A percentile compares a stretch with the other conserved stretches of the same genome.
phyloP scores from a whole-genome alignment of 202 grass and related monocot species.

The Eragrostis tef region DNA sequence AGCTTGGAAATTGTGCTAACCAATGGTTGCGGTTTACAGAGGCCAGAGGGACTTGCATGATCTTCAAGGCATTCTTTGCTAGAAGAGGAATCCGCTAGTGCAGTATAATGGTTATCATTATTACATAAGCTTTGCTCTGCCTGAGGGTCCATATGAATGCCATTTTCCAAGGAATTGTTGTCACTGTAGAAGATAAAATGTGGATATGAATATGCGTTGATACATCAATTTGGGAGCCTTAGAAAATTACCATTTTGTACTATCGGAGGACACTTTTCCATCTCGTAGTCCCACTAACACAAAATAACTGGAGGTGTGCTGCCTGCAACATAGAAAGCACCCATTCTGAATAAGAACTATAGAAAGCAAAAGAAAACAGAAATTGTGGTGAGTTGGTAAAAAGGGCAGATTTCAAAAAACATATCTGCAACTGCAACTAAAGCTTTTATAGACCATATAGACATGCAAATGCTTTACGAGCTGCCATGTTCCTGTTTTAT shows the following conservation, averaged over 20 bases:
- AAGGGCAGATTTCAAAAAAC: conserved; percentile 17
- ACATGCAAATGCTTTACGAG: conserved; percentile 20
- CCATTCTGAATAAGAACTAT: conserved; percentile 25
- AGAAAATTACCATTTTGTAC: conserved; percentile 47
- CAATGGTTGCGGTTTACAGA: conserved; percentile 37
- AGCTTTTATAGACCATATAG: background rate
- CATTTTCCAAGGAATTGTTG: conserved; percentile 48
- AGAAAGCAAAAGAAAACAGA: conserved; percentile 23
- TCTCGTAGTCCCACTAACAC: conserved; percentile 48
- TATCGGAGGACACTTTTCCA: conserved; percentile 39
- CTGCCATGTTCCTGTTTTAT: conserved; percentile 14
- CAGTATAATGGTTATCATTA: conserved; percentile 35
- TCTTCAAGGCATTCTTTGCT: conserved; percentile 36
- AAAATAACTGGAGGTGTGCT: conserved; percentile 48
- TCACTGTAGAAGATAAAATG: conserved; percentile 41
- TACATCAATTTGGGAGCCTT: conserved; percentile 33
- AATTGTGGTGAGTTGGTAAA: conserved; percentile 11
- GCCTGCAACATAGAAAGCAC: conserved; percentile 48
- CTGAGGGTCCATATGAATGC: conserved; percentile 21
- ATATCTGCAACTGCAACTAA: background rate
- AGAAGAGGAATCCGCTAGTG: conserved; percentile 41
- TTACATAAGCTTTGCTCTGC: conserved; percentile 21
- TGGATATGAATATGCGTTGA: conserved; percentile 22
- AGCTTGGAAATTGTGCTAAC: conserved; percentile 57
- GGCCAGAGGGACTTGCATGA: conserved; percentile 41